Base-by-base conservation (phyloP, 176 grass and related monocot genomes). In the Neostapfia colusana region DNA sequence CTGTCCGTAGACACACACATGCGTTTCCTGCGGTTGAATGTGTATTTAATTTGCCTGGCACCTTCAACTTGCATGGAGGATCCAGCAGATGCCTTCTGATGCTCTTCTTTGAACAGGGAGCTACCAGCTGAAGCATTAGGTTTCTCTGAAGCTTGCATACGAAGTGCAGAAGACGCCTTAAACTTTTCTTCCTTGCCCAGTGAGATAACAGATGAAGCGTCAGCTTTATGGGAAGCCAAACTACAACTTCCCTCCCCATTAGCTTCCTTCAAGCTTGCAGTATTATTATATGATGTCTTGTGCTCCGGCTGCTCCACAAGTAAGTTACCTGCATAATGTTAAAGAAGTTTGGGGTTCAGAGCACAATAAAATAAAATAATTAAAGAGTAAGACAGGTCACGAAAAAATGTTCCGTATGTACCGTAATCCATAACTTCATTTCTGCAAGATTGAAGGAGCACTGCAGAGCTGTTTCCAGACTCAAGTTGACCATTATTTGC, bases 21-120 rank as follows among this genome's bases (percentile, higher is more conserved):
- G 63, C 95, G 85, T 72, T 95, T 99, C 72, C 89, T 95, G 74
- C 83, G 87, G 41, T 84, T 93, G 82, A 97, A 97, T 54, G 95
- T 99, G 74, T 92, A 93, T 84, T 85, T 99, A 65, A 95, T 85
- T 39, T 70, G 79, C 74, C 85, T 85, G n/a, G 42, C 55, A 36
- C 85, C 70, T 89, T 87, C 85, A 84, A 60, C 77, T 85, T 88
- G 84, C 61, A 63, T 31, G 38, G 82, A 69, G 64, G 64, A 78
- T 82, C 28, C 77, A 67, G 81, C 69, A 48, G 38, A 56, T 51
- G 54, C 36, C 3, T 77, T 82, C 51, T 45, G 38, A 35, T 66
- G 40, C 10, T 79, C 58, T 34, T 72, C 59, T 63, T 85, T 67
- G 46, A 64, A 23, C 60, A 66, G 59, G 50, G 68, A 73, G 50